Conservation (phyloP, 1,139 yeast genomes). For the Kodamaea alishanica region DNA sequence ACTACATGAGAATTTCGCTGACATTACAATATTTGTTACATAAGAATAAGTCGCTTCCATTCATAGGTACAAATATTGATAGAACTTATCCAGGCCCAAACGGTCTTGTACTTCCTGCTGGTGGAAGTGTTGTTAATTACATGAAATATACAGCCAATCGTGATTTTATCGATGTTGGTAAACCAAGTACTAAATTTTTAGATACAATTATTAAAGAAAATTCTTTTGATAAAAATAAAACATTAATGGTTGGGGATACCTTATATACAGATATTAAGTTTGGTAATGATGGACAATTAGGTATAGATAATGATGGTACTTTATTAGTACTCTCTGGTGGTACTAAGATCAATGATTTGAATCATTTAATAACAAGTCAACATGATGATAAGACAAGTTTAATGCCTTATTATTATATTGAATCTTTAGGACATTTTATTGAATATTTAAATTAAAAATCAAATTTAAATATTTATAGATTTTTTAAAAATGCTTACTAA, state of each 20-base stretch:
- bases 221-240: constrained; percentile 24
- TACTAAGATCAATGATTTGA: constrained; percentile 26
- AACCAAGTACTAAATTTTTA: constrained; percentile 34
- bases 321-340: constrained; percentile 40
- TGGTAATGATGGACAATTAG: constrained; percentile 39
- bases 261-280: constrained; percentile 43
- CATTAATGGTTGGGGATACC: constrained; percentile 45
- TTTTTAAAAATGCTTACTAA: neutral
- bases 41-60: constrained; percentile 31
- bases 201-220: constrained; percentile 28
- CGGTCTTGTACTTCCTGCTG: constrained; percentile 40
- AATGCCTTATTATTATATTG: constrained; percentile 29
- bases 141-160: constrained; percentile 37
- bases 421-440: constrained; percentile 29
- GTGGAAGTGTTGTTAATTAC: constrained; percentile 40
- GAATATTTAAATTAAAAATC: constrained; percentile 11
- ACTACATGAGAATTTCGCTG: constrained; percentile 37
- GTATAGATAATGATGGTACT: constrained; percentile 25
- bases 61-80: constrained; percentile 41
- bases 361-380: constrained; percentile 12
- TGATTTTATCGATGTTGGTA: constrained; percentile 36
- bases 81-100: constrained; percentile 39
- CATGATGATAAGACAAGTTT: constrained; percentile 19
- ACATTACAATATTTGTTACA: constrained; percentile 39
- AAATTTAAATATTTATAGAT: neutral